Evolutionary conservation across 192 early-diverging fungal genomes (phyloP), one percentile per base, ranked within the genome.

Genomic region (Entomortierella chlamydospora): DNA sequence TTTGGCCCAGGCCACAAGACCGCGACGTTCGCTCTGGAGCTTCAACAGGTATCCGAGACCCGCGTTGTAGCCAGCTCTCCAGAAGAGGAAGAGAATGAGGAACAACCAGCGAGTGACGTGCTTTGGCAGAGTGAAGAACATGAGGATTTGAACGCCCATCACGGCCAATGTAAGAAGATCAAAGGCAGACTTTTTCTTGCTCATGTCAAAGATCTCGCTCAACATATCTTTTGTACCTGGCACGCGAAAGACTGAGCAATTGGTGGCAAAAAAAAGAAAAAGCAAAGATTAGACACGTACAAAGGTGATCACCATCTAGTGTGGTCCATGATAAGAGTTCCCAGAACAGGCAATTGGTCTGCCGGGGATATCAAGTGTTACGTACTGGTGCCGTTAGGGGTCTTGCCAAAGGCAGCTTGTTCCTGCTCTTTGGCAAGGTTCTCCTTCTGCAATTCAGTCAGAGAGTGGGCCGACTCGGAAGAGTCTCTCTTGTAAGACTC

Each of bases 21-120:
- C 87, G 20, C 88, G 85, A 55, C 86, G 85, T 53, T 92, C 90
- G 78, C 93, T 95, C 83, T 96, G 95, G 57, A 84, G 81, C 66
- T 91, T 93, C 50, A 98, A 83, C 20, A 97, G 78, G 59, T 88
- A 86, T 17, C 97, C 97, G 7, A 98, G 79, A n/a, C 93, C 95
- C 7, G 85, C 85, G 78, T 97, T 96, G 84, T 97, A 97, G 61
- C 88, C 87, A 31, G 89, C 69, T 59, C 97, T 89, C 96, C 96
- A 98, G 69, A 94, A 94, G 10, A 92, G 57, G 81, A 97, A 97
- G 18, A 94, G 71, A 7, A 85, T 72, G 59, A 97, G 52, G 74
- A 95, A 94, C 31, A 94, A 57, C 60, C 68, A 81, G 39, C 85
- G 89, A 61, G 83, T 84, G 68, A 84, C 64, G 4, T 65, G 82